These are phyloP conservation scores for Exophiala xenobiotica DNA, from an alignment of 2,329 filamentous ascomycete genomes.

Conservation along the genomic window DNA sequence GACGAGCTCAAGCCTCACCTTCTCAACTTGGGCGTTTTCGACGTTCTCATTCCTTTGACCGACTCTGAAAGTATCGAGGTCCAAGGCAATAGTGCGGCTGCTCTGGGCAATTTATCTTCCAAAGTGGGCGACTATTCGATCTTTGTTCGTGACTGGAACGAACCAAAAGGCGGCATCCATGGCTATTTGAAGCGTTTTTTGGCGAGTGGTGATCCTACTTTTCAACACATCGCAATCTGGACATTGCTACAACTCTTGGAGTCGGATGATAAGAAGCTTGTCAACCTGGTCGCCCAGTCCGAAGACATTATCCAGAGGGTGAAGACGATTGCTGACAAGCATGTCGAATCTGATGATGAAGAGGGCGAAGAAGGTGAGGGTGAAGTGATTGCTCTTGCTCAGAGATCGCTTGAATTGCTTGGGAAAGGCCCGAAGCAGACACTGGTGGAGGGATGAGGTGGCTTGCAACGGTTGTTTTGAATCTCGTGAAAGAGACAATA, in stretches of 20 bases:
- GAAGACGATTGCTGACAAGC: slow-evolving; percentile 83
- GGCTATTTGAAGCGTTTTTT: slow-evolving; percentile 93
- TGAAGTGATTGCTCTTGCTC: slow-evolving; percentile 87
- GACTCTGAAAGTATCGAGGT: slow-evolving; percentile 96
- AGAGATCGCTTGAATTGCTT: slow-evolving; percentile 82
- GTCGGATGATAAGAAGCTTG: slow-evolving; percentile 87
- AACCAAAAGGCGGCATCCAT: slow-evolving; percentile 90
- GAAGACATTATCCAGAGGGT: slow-evolving; percentile 92
- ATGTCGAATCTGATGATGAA: slow-evolving; percentile 82
- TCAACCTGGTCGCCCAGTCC: slow-evolving; percentile 82
- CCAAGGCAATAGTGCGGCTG: slow-evolving; percentile 95
- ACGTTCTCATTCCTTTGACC: slow-evolving; percentile 91
- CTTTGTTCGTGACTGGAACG: slow-evolving; percentile 90
- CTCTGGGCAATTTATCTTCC: slow-evolving; percentile 90
- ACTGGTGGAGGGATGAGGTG: slow-evolving; percentile 71
- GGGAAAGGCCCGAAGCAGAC: slow-evolving; percentile 73
- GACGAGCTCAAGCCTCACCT: slow-evolving; percentile 93
- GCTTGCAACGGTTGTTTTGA: background rate
- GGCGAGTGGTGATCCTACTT: slow-evolving; percentile 90
- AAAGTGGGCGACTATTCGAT: slow-evolving; percentile 98
- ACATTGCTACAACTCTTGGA: slow-evolving; percentile 92
- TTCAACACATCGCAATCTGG: slow-evolving; percentile 99
- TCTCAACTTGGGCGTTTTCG: slow-evolving; percentile 88
- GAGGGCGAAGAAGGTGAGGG: slow-evolving; percentile 87
- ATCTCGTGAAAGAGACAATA: no score